Evolutionary conservation across 2,329 filamentous ascomycete genomes (phyloP).

Genomic region (Trichoderma afroharzianum): DNA sequence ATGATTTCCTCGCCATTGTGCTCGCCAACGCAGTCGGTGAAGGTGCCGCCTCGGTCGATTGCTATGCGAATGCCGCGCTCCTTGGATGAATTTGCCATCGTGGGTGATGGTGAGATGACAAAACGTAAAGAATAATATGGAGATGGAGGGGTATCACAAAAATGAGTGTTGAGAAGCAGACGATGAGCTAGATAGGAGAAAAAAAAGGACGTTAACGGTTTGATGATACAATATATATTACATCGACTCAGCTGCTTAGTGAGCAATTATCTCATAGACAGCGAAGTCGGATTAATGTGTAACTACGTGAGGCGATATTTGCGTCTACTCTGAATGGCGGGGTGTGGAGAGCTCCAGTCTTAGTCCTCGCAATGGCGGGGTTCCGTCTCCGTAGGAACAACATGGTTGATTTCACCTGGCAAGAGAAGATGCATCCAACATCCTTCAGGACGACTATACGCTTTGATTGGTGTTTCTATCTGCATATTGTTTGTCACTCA

Average conservation of each 20-base stretch:
- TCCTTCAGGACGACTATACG: neutral
- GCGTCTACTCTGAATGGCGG: neutral
- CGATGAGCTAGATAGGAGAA: neutral
- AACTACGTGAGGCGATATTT: constrained; percentile 9
- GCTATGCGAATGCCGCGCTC: constrained; percentile 68
- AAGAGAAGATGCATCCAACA: neutral
- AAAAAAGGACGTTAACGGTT: neutral
- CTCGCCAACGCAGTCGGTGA: constrained; percentile 89
- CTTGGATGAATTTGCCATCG: constrained; percentile 36
- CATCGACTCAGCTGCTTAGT: constrained; percentile 1
- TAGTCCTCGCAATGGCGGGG: constrained; percentile 18
- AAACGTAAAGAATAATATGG: neutral
- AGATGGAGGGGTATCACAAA: neutral
- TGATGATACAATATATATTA: neutral
- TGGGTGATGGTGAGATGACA: neutral
- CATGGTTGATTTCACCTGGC: neutral
- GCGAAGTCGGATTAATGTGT: neutral
- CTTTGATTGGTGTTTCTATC: neutral
- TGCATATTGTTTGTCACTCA: neutral
- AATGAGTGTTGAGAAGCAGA: neutral
- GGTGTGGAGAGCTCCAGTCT: constrained; percentile 2
- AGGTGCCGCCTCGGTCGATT: constrained; percentile 80
- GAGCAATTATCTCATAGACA: neutral
- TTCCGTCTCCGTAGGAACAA: constrained; percentile 19
- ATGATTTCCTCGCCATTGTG: constrained; percentile 73